Conservation (phyloP, 2,329 filamentous ascomycete species). For the Ascochyta rabiei region DNA sequence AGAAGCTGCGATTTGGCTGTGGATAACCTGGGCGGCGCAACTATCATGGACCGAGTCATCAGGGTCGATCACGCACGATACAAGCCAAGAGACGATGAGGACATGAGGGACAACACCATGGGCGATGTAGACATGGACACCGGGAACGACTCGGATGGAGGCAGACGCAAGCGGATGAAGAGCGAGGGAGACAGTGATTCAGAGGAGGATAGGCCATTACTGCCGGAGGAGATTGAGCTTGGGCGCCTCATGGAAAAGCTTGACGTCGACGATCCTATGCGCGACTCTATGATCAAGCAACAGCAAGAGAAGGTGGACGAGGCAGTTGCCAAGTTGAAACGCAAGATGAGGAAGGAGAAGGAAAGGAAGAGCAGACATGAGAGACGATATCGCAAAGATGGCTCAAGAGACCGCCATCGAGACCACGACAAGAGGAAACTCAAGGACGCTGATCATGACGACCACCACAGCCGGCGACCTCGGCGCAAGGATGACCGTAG, state of each 20-base stretch:
- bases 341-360: constrained; percentile 53
- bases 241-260: constrained; percentile 76
- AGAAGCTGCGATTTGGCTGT: constrained; percentile 94
- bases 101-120: constrained; percentile 67
- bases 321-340: constrained; percentile 65
- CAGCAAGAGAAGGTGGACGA: constrained; percentile 87
- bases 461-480: constrained; percentile 16
- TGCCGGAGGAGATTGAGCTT: constrained; percentile 84
- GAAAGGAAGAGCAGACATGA: constrained; percentile 48
- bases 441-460: constrained; percentile 25
- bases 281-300: constrained; percentile 83
- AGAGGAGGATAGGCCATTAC: constrained; percentile 63
- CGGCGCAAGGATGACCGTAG: constrained; percentile 21
- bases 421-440: constrained; percentile 29
- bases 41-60: constrained; percentile 78
- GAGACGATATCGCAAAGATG: constrained; percentile 32
- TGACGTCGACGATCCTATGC: constrained; percentile 98
- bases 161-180: constrained; percentile 55
- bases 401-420: constrained; percentile 32
- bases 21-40: constrained; percentile 89
- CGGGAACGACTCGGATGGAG: constrained; percentile 51
- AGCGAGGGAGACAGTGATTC: constrained; percentile 49
- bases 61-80: constrained; percentile 94
- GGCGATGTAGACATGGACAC: constrained; percentile 51
- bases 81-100: constrained; percentile 79